A percentile compares a stretch with the other conserved stretches of the same genome.
Conservation (phyloP, 257 asterid species). For the Marsdenia floribunda region DNA sequence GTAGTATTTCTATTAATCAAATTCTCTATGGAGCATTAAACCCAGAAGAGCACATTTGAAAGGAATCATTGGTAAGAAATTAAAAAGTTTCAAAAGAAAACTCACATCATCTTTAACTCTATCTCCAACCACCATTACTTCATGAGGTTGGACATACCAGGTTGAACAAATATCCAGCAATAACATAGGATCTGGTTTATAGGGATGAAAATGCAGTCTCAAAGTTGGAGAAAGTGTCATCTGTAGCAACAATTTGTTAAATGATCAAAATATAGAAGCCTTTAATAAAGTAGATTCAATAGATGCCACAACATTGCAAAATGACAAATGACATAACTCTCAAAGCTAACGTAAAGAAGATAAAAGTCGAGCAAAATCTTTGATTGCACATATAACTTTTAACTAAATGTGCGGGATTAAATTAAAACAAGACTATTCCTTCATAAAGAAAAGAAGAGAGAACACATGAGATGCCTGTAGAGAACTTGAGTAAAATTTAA, state of each 20-base stretch:
- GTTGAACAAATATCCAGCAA: constrained; percentile 68
- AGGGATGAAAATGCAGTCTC: constrained; percentile 85
- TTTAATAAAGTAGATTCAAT: not conserved
- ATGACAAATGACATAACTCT: no score
- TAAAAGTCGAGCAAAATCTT: not conserved
- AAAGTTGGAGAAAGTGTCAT: constrained; percentile 79
- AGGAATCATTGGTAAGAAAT: not conserved
- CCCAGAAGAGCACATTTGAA: not conserved
- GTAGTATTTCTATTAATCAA: not conserved
- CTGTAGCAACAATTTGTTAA: constrained; percentile 45
- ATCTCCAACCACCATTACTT: constrained; percentile 96
- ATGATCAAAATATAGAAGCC: not conserved
- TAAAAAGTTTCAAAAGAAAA: not conserved
- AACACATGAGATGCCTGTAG: not conserved
- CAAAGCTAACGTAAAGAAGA: not conserved
- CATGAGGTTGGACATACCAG: constrained; percentile 70
- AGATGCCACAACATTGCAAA: not conserved
- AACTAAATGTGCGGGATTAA: not conserved
- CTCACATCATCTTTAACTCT: constrained; percentile 93
- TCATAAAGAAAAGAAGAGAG: not conserved
- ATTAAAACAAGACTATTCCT: not conserved
- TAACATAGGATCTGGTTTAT: constrained; percentile 91
- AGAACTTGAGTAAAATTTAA: no score
- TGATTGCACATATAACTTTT: not conserved
- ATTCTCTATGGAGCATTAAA: not conserved